These are phyloP conservation scores for Rutstroemia sp. DNA, from an alignment of 2,329 filamentous ascomycete species.

Conservation along the genomic window DNA sequence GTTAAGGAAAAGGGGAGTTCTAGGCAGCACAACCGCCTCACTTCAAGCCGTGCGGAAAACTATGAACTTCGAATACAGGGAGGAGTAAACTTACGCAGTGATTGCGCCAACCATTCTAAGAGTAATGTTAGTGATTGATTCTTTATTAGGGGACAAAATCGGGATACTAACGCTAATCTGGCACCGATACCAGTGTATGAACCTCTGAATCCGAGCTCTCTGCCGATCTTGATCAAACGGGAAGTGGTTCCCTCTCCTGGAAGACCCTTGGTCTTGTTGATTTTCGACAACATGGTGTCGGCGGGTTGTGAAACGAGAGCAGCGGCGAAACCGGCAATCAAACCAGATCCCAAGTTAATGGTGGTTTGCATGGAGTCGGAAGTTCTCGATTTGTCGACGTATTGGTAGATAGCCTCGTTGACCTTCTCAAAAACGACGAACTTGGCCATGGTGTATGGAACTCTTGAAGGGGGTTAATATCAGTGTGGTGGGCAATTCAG, in stretches of 20 bases:
- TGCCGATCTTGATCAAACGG: conserved; percentile 80
- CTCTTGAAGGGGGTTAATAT: conserved; percentile 34
- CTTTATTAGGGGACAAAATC: not conserved
- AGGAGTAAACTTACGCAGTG: not conserved
- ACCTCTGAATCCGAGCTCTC: conserved; percentile 74
- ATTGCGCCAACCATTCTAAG: conserved; percentile 9
- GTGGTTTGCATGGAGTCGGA: conserved; percentile 64
- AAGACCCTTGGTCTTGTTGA: conserved; percentile 88
- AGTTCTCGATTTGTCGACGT: conserved; percentile 62
- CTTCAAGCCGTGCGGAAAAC: too few species aligned
- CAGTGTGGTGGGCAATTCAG: not conserved
- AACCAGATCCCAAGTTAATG: conserved; percentile 74
- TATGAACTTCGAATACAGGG: not conserved
- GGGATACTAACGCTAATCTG: conserved; percentile 43
- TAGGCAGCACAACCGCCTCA: too few species aligned
- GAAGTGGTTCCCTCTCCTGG: conserved; percentile 77
- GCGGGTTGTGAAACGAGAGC: conserved; percentile 83
- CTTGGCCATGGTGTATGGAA: conserved; percentile 92
- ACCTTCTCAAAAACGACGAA: conserved; percentile 93
- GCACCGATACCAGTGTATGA: conserved; percentile 77
- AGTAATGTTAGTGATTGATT: not conserved
- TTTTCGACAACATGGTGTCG: conserved; percentile 91
- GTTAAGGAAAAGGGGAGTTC: not conserved
- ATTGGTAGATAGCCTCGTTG: conserved; percentile 62
- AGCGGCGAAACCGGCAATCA: conserved; percentile 77